Conservation (phyloP, 768 basidiomycete species). For the Suillus placidus region DNA sequence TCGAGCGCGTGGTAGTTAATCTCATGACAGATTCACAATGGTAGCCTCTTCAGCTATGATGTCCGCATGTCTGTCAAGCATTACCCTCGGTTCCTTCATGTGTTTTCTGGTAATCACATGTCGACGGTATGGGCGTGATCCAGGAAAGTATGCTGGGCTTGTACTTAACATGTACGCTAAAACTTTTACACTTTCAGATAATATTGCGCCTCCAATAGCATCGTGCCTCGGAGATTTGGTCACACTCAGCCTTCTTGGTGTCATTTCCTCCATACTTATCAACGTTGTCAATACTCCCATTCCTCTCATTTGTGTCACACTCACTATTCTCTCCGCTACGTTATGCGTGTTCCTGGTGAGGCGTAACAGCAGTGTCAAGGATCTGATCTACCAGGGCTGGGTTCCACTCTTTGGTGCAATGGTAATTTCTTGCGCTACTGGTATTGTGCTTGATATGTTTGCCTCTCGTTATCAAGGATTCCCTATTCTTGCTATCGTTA, state of each 20-base stretch:
- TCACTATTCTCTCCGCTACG: slow-evolving; percentile 51
- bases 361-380: slow-evolving; percentile 68
- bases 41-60: slow-evolving; percentile 80
- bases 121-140: slow-evolving; percentile 75
- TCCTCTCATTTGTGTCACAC: slow-evolving; percentile 56
- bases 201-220: slow-evolving; percentile 94
- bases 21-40: slow-evolving; percentile 64
- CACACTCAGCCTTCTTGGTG: slow-evolving; percentile 82
- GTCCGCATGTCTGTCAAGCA: slow-evolving; percentile 74
- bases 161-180: slow-evolving; percentile 3
- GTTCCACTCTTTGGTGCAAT: slow-evolving; percentile 87
- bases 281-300: slow-evolving; percentile 63
- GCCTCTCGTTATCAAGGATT: slow-evolving; percentile 88
- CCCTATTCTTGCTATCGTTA: slow-evolving; percentile 83
- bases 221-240: slow-evolving; percentile 92
- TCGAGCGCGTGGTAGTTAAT: slow-evolving; percentile 12
- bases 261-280: slow-evolving; percentile 72
- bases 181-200: slow-evolving; percentile 54
- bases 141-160: slow-evolving; percentile 52
- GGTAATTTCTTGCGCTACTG: slow-evolving; percentile 84
- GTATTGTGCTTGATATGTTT: slow-evolving; percentile 89
- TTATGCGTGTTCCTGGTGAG: slow-evolving; percentile 58
- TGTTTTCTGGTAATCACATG: slow-evolving; percentile 79
- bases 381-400: slow-evolving; percentile 87
- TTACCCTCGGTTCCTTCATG: slow-evolving; percentile 93